Percentiles rank a stretch among this genome's conserved stretches.
Evolutionary conservation across 495 filamentous ascomycete species (phyloP).

Genomic region (Aspergillus leporis): DNA sequence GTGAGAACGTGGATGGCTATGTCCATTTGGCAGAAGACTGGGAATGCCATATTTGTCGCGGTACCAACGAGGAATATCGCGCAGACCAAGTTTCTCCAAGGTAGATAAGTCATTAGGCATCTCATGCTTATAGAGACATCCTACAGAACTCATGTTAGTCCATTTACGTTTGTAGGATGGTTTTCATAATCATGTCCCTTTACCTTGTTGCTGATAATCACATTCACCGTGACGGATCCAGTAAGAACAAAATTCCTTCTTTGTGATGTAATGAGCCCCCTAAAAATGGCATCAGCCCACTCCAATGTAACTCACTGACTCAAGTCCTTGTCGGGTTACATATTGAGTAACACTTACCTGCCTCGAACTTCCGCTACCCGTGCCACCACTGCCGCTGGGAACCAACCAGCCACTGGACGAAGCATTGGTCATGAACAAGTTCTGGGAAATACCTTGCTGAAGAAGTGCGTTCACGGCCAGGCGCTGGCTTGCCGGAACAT

Average conservation of each 20-base stretch:
- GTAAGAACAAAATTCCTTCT: constrained; percentile 82
- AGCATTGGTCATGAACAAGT: constrained; percentile 13
- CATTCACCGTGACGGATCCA: constrained; percentile 85
- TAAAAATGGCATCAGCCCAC: not conserved
- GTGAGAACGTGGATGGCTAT: constrained; percentile 20
- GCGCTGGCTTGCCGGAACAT: constrained; percentile 24
- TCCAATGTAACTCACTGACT: constrained; percentile 9
- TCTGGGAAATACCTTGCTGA: constrained; percentile 22
- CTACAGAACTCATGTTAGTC: constrained; percentile 24
- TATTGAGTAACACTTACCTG: constrained; percentile 23
- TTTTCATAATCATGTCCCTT: not conserved
- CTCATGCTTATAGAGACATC: constrained; percentile 84
- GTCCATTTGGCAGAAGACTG: constrained; percentile 27
- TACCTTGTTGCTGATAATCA: constrained; percentile 75
- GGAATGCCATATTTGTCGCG: constrained; percentile 43
- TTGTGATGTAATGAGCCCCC: constrained; percentile 21
- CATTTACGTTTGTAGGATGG: not conserved
- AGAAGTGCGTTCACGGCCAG: constrained; percentile 22
- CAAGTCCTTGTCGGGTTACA: constrained; percentile 1
- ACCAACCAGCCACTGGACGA: constrained; percentile 20
- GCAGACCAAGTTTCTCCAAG: constrained; percentile 63
- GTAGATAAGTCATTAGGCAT: constrained; percentile 67
- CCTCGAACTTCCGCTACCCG: constrained; percentile 10
- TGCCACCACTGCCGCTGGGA: constrained; percentile 9
- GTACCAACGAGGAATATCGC: constrained; percentile 57